A percentile compares a stretch with the other conserved stretches of the same genome.
Conservation (phyloP, 73 alveolate genomes). For the Tetrahymena thermophila region DNA sequence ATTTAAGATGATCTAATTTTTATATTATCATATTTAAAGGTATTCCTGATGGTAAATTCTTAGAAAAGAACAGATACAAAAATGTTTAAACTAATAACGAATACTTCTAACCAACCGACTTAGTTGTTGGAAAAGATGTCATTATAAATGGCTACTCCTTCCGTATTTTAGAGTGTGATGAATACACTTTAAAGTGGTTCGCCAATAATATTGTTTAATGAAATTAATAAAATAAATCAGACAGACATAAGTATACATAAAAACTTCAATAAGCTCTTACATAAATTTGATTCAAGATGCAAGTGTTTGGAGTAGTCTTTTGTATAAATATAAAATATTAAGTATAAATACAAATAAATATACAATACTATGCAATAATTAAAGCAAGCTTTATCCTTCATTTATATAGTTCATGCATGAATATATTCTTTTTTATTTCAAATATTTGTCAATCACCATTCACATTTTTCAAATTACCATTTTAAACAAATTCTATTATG, state of each 20-base stretch:
- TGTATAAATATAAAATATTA: not conserved
- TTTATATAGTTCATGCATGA: not conserved
- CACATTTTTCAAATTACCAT: not conserved
- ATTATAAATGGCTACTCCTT: conserved; percentile 69
- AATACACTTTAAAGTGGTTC: conserved; percentile 65
- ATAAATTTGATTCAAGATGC: not conserved
- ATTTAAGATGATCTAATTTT: not conserved
- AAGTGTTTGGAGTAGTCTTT: not conserved
- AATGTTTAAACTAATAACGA: conserved; percentile 58
- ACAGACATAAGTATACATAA: not conserved
- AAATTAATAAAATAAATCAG: not conserved
- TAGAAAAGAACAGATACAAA: conserved; percentile 84
- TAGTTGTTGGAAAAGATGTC: conserved; percentile 74
- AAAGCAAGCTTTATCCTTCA: not conserved
- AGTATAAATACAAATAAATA: not conserved
- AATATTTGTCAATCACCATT: not conserved
- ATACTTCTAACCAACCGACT: conserved; percentile 62
- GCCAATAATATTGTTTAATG: conserved; percentile 13
- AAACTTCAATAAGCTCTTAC: not conserved
- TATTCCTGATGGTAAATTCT: conserved; percentile 82
- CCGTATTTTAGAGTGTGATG: conserved; percentile 73
- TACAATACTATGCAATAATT: not conserved
- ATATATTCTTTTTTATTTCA: not conserved
- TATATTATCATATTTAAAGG: conserved; percentile 34
- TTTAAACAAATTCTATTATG: too few relatives aligned